phyloP scores from a whole-genome alignment of 805 yeast genomes.

The Candida suzukii region DNA sequence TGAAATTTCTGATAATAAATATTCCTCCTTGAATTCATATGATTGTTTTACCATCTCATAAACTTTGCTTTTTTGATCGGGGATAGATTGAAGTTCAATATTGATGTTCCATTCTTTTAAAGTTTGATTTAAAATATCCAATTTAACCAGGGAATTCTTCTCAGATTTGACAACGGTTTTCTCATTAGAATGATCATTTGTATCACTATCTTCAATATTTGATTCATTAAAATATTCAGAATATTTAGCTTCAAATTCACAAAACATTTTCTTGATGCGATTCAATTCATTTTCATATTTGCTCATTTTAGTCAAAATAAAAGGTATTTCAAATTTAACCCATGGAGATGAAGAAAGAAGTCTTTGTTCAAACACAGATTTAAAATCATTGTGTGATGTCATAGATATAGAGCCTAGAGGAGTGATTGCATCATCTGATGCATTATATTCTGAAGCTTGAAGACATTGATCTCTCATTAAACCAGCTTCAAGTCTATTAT shows the following conservation, averaged over 20 bases:
- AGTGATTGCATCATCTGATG: conserved; percentile 1
- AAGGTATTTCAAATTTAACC: conserved; percentile 66
- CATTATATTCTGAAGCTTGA: conserved; percentile 31
- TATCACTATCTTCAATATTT: conserved; percentile 11
- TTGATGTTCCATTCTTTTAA: conserved; percentile 11
- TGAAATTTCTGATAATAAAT: conserved; percentile 20
- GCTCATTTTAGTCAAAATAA: conserved; percentile 12
- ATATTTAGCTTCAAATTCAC: conserved; percentile 11
- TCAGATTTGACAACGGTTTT: conserved; percentile 1
- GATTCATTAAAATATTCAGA: neutral
- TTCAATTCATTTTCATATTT: conserved; percentile 19
- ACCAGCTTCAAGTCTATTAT: conserved; percentile 72
- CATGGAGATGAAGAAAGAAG: conserved; percentile 80
- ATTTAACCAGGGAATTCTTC: conserved; percentile 8
- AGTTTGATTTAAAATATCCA: conserved; percentile 12
- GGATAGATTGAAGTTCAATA: conserved; percentile 21
- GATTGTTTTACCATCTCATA: conserved; percentile 29
- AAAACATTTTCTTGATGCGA: conserved; percentile 22
- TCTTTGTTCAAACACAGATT: conserved; percentile 33
- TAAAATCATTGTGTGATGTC: conserved; percentile 23
- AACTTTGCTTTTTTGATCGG: conserved; percentile 30
- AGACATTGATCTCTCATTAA: conserved; percentile 66
- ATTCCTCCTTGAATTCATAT: conserved; percentile 19
- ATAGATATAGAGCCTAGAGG: conserved; percentile 13
- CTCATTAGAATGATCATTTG: conserved; percentile 1